phyloP scores from a whole-genome alignment of 2,329 filamentous ascomycete genomes.

The Colletotrichum tofieldiae region DNA sequence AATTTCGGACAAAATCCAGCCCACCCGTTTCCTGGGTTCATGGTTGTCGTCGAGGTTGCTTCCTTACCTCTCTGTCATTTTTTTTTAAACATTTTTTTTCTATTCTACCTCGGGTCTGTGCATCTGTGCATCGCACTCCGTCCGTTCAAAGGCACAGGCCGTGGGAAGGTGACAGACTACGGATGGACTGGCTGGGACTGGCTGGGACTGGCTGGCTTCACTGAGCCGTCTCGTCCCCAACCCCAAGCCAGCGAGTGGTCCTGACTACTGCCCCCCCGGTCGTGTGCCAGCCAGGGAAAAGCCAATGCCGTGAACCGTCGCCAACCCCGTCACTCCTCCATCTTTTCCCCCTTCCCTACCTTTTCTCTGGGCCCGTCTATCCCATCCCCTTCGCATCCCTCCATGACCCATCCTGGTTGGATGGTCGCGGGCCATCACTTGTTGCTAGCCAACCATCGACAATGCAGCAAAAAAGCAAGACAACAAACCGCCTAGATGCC shows the following conservation, averaged over 20 bases:
- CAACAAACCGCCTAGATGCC: constrained; percentile 1
- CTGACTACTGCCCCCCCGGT: not conserved
- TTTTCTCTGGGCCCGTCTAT: not conserved
- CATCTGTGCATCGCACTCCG: constrained; percentile 9
- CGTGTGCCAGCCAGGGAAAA: constrained; percentile 13
- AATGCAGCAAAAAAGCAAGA: constrained; percentile 14
- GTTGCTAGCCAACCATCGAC: constrained; percentile 13
- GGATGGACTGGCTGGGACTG: constrained; percentile 23
- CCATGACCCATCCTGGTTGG: constrained; percentile 12
- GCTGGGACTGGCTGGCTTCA: constrained; percentile 33
- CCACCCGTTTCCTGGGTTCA: not conserved
- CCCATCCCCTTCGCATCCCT: constrained; percentile 1
- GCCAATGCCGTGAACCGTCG: constrained; percentile 26
- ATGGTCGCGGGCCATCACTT: constrained; percentile 6
- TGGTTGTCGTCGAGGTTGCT: not conserved
- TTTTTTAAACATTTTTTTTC: no score
- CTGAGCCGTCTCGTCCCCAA: constrained; percentile 30
- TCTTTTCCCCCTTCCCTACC: not conserved
- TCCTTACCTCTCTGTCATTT: no score
- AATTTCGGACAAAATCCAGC: not conserved
- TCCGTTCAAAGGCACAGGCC: not conserved
- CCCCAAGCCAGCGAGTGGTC: constrained; percentile 36
- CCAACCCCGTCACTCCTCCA: constrained; percentile 19
- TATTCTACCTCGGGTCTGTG: no score
- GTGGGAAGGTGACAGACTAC: constrained; percentile 25